Evolutionary conservation across 192 early-diverging fungal species (phyloP).

Genomic region (Dispira parvispora): DNA sequence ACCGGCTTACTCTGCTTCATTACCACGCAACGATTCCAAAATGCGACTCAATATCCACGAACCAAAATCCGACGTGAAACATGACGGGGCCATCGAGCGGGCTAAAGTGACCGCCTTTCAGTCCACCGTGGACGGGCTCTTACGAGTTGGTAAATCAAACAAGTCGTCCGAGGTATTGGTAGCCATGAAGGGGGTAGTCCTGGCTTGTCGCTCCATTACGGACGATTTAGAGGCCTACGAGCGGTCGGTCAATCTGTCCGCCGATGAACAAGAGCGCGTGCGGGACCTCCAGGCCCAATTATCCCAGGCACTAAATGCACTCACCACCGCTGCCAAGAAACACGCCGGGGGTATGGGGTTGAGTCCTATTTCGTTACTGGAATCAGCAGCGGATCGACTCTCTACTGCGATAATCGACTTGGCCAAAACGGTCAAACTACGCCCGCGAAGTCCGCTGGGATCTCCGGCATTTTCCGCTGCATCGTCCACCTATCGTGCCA

Average conservation of each 20-base stretch:
- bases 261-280: slow-evolving; percentile 31
- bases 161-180: slow-evolving; percentile 52
- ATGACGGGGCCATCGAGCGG: slow-evolving; percentile 53
- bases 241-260: slow-evolving; percentile 28
- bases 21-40: not conserved
- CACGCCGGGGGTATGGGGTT: slow-evolving; percentile 56
- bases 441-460: slow-evolving; percentile 10
- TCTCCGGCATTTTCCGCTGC: not conserved
- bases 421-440: slow-evolving; percentile 35
- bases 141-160: slow-evolving; percentile 57
- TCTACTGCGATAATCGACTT: slow-evolving; percentile 67
- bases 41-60: not conserved
- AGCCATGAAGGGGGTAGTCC: slow-evolving; percentile 71
- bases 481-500: too few species aligned
- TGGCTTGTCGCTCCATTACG: slow-evolving; percentile 65
- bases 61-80: slow-evolving; percentile 12
- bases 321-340: slow-evolving; percentile 57
- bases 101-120: slow-evolving; percentile 57
- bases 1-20: not conserved
- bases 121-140: slow-evolving; percentile 61
- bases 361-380: slow-evolving; percentile 51
- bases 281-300: slow-evolving; percentile 39
- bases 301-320: slow-evolving; percentile 40
- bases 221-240: slow-evolving; percentile 65
- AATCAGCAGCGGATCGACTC: slow-evolving; percentile 62